Conservation (phyloP, 169 alveolate species). For the Eimeria sp. region DNA sequence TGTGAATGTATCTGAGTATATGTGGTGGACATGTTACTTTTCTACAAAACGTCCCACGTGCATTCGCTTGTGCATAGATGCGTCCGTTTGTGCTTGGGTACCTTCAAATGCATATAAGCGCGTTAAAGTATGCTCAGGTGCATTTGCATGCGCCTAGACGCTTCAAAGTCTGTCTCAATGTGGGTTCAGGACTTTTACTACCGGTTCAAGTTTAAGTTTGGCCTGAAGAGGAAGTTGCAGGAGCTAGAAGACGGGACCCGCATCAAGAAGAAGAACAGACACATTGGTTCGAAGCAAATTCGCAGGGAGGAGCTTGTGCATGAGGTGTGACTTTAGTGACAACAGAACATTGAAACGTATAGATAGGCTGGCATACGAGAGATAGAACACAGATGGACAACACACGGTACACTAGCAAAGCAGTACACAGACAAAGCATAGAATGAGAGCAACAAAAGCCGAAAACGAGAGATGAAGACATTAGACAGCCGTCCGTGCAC, state of each 20-base stretch:
- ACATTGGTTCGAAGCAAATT: constrained; percentile 76
- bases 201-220: constrained; percentile 85
- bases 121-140: no score
- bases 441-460: neutral
- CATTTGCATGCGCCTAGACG: neutral
- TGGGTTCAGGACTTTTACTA: constrained; percentile 83
- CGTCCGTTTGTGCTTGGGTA: neutral
- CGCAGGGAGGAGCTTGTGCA: constrained; percentile 83
- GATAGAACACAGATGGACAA: neutral
- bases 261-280: constrained; percentile 72
- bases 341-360: neutral
- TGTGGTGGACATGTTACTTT: neutral
- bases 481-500: neutral
- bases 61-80: neutral
- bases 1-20: neutral
- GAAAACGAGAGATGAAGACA: neutral
- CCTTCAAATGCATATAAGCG: no score
- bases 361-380: neutral
- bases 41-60: neutral
- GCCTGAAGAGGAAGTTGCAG: constrained; percentile 84
- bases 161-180: neutral
- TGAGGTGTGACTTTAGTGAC: constrained; percentile 31
- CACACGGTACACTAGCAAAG: neutral
- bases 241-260: constrained; percentile 81
- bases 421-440: neutral